Evolutionary conservation across 2,329 filamentous ascomycete species (phyloP), one percentile per base, ranked within the genome.

Genomic region (Ophiostoma angusticollis): DNA sequence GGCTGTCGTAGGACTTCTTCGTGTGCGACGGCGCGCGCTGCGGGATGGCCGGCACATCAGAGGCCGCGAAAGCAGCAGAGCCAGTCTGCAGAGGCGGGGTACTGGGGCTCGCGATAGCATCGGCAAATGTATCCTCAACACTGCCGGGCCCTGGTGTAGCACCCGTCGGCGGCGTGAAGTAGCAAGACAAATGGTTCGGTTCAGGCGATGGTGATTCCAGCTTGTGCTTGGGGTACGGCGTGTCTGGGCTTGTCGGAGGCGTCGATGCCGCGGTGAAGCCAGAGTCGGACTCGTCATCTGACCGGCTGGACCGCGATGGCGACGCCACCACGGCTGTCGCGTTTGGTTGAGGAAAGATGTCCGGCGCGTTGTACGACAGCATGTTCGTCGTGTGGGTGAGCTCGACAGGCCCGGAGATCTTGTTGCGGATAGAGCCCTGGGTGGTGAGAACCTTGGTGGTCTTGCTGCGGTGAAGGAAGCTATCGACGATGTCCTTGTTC

Each of bases 371-470:
- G 70, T 94, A 94, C 7, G 85, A 86, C 39, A 95, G 78, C 73
- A 93, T 85, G 61, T 96, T 98, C 50, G 91, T 96, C 5, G 89
- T 94, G 43, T 91, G 93, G 35, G 95, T 68, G 46, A 98, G 71
- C 59, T 86, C 79, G 38, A 94, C 71, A 1, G 91, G 91, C 3
- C 71, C 75, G 1, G 91, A 98, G 56, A 98, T 98, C 64, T 86
- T 79, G 56, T 70, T 59, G 43, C 80, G 73, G 49, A 77, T 63
- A 39, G 53, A 67, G 58, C 54, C 61, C 47, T 49, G 62, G 41
- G 50, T 65, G 57, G 53, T 58, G 5, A 46, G 30, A 3, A 48
- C 47, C 56, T 68, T 71, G 36, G 60, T 61, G 31, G 67, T 67
- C 52, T 65, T 67, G 58, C 64, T 71, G 50, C 69, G 65, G 34